Conservation (phyloP, 257 asterid genomes). For the Rauvolfia tetraphylla region DNA sequence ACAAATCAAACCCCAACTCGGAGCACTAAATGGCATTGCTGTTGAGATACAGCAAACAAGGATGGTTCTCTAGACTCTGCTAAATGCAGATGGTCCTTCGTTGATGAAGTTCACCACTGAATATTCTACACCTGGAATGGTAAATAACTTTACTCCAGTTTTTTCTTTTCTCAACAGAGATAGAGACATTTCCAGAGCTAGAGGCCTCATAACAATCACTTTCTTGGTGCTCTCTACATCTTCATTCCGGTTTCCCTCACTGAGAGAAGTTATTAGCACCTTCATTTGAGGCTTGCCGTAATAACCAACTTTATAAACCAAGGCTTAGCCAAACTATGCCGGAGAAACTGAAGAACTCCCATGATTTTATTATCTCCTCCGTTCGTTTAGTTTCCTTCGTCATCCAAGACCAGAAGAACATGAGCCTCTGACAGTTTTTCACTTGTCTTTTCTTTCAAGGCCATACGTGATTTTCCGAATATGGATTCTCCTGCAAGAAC, state of each 20-base stretch:
- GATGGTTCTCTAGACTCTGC: too few species aligned
- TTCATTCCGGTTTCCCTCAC: not conserved
- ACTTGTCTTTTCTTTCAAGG: not conserved
- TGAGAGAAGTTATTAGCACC: conserved; percentile 17
- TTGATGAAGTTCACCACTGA: conserved; percentile 7
- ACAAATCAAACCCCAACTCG: too few species aligned
- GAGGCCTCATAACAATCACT: conserved; percentile 4
- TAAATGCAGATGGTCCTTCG: too few species aligned
- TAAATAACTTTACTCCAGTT: not conserved
- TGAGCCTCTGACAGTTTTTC: not conserved
- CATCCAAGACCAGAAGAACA: conserved; percentile 21
- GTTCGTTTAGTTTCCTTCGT: conserved; percentile 8
- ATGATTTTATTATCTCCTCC: not conserved
- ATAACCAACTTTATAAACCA: too few species aligned
- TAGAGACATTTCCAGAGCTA: not conserved
- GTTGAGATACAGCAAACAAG: too few species aligned
- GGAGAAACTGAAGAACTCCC: not conserved
- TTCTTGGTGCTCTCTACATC: not conserved
- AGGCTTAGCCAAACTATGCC: too few species aligned
- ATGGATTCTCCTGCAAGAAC: conserved; percentile 21
- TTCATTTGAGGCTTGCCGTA: not conserved
- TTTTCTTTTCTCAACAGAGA: conserved; percentile 14
- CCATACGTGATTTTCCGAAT: conserved; percentile 25
- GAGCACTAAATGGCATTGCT: too few species aligned
- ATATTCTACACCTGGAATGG: not conserved